phyloP scores from a whole-genome alignment of 1,284 basidiomycete species.

The Cryptococcus jaspeensis region DNA sequence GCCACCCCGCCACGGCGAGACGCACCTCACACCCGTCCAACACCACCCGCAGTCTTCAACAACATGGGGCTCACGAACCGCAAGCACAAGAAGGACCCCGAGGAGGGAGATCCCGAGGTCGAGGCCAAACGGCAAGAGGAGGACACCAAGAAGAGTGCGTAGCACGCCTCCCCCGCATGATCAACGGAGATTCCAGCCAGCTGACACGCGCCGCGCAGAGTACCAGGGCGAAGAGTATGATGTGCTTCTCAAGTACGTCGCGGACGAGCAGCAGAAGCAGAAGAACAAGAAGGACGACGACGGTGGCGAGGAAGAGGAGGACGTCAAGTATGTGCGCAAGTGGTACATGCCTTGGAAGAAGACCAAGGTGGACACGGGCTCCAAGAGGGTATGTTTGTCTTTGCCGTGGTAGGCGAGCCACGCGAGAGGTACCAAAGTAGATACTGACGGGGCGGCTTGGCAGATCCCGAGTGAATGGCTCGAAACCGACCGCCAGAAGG shows the following conservation, averaged over 20 bases:
- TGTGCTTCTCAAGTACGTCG: conserved; percentile 43
- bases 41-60: background rate
- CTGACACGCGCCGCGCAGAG: conserved; percentile 12
- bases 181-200: background rate
- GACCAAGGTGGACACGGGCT: conserved; percentile 34
- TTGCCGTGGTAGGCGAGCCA: too few species aligned
- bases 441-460: background rate
- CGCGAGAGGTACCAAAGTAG: background rate
- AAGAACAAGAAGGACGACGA: conserved; percentile 33
- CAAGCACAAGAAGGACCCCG: conserved; percentile 31
- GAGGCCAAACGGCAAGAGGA: conserved; percentile 27
- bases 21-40: too few species aligned
- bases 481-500: conserved; percentile 55
- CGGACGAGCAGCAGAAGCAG: conserved; percentile 31
- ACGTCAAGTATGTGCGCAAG: conserved; percentile 30
- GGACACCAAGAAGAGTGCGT: conserved; percentile 37
- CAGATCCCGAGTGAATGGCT: conserved; percentile 53
- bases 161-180: conserved; percentile 7
- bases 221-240: conserved; percentile 49
- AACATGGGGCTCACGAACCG: conserved; percentile 35
- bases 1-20: too few species aligned
- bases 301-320: conserved; percentile 33
- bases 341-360: conserved; percentile 55
- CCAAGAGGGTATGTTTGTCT: conserved; percentile 37
- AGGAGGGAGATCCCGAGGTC: conserved; percentile 30